These are phyloP conservation scores for Akanthomyces uredinophilus DNA, from an alignment of 2,329 filamentous ascomycete species.

Conservation along the genomic window DNA sequence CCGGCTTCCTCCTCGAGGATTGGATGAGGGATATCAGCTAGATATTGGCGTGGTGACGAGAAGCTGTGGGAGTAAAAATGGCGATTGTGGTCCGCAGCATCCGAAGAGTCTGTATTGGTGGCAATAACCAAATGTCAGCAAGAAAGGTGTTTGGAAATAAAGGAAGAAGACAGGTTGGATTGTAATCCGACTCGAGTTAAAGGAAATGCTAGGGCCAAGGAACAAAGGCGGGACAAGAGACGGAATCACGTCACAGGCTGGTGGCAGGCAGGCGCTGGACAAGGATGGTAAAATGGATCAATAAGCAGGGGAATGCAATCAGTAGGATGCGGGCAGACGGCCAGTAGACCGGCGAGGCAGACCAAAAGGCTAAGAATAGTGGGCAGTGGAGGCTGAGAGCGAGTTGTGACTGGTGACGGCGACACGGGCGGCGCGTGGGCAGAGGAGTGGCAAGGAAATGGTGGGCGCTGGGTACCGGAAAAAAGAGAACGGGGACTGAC, in stretches of 20 bases:
- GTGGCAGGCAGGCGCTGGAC: constrained; percentile 3
- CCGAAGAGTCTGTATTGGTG: constrained; percentile 14
- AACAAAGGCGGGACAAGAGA: constrained; percentile 12
- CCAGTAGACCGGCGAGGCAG: background rate
- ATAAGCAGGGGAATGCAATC: constrained; percentile 11
- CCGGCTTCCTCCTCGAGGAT: constrained; percentile 50
- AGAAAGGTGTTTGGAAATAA: background rate
- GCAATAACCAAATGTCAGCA: constrained; percentile 17
- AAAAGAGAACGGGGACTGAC: background rate
- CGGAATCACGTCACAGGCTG: constrained; percentile 18
- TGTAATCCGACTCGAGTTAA: background rate
- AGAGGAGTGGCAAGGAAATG: constrained; percentile 9
- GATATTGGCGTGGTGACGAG: constrained; percentile 42
- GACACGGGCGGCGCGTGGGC: constrained; percentile 5
- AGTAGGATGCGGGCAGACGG: background rate
- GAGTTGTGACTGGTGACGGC: background rate
- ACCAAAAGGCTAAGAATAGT: constrained; percentile 12
- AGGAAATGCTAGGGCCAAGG: constrained; percentile 5
- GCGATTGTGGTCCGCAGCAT: background rate
- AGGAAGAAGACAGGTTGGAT: background rate
- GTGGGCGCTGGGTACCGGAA: background rate
- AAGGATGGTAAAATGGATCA: constrained; percentile 10
- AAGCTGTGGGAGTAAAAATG: constrained; percentile 20
- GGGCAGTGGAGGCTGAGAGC: background rate
- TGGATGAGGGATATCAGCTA: constrained; percentile 45